phyloP scores from a whole-genome alignment of 768 basidiomycete species.

The Tephrocybe rancida region DNA sequence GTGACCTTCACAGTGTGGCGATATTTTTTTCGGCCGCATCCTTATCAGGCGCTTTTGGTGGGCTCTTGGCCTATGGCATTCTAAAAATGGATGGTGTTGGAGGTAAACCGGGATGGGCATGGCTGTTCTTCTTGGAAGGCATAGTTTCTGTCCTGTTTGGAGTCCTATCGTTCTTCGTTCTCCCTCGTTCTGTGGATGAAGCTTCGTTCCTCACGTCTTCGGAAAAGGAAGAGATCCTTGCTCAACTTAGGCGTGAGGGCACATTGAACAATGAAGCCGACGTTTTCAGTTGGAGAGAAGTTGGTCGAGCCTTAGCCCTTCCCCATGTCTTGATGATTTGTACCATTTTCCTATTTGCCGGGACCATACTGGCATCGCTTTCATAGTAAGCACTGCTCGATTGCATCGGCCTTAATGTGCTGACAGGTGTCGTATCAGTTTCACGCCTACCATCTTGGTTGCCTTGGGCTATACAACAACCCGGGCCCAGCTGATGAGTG shows the following conservation, averaged over 20 bases:
- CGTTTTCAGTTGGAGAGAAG: conserved; percentile 40
- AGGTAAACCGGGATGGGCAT: conserved; percentile 56
- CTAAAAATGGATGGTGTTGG: conserved; percentile 47
- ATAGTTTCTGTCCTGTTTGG: conserved; percentile 50
- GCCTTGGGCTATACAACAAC: conserved; percentile 47
- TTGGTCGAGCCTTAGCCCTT: conserved; percentile 27
- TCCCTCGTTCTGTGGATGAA: conserved; percentile 38
- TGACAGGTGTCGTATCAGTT: conserved; percentile 19
- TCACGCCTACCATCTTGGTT: conserved; percentile 60
- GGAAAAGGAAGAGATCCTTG: conserved; percentile 40
- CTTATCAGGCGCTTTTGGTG: conserved; percentile 57
- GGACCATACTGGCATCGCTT: conserved; percentile 14
- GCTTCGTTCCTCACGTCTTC: conserved; percentile 38
- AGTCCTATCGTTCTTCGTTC: conserved; percentile 36
- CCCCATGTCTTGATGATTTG: conserved; percentile 29
- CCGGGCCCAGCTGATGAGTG: conserved; percentile 51
- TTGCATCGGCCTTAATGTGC: not conserved
- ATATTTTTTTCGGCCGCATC: conserved; percentile 31
- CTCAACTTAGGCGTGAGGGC: conserved; percentile 34
- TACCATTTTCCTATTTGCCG: conserved; percentile 34
- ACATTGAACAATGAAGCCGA: conserved; percentile 27
- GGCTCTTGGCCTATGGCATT: conserved; percentile 59
- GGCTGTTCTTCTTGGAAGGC: conserved; percentile 59
- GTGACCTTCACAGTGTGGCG: conserved; percentile 24
- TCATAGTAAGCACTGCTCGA: conserved; percentile 18